phyloP scores from a whole-genome alignment of 2,329 filamentous ascomycete genomes.

The Claviceps sp. region DNA sequence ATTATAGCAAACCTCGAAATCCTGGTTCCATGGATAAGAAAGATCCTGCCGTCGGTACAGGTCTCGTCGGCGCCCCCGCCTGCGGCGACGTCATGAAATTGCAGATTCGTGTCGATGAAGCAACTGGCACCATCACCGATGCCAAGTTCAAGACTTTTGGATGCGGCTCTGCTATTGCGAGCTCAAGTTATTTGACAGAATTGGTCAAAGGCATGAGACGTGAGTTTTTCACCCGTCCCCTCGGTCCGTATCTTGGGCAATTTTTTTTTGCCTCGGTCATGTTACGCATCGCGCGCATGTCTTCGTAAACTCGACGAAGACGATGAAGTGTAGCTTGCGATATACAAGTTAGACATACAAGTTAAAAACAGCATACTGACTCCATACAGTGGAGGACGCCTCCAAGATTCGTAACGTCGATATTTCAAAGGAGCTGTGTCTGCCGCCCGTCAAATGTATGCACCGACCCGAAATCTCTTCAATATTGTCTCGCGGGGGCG shows the following conservation, averaged over 20 bases:
- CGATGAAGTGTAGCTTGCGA: neutral
- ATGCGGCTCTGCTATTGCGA: constrained; percentile 88
- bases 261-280: neutral
- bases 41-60: constrained; percentile 74
- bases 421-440: constrained; percentile 89
- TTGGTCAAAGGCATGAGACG: constrained; percentile 81
- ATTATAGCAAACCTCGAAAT: constrained; percentile 40
- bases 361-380: neutral
- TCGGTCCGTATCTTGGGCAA: too few species aligned
- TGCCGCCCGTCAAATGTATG: constrained; percentile 77
- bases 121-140: constrained; percentile 78
- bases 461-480: constrained; percentile 11
- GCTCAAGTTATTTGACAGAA: constrained; percentile 77
- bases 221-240: constrained; percentile 1
- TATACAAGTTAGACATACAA: too few species aligned
- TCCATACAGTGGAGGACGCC: constrained; percentile 59
- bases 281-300: neutral
- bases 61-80: constrained; percentile 77
- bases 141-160: constrained; percentile 98
- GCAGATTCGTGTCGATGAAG: constrained; percentile 71
- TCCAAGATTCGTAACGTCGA: constrained; percentile 90
- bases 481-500: neutral
- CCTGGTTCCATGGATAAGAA: constrained; percentile 53
- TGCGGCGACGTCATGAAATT: constrained; percentile 85
- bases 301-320: neutral